Conservation (phyloP, 257 asterid genomes). For the Parsonsia alboflavescens region DNA sequence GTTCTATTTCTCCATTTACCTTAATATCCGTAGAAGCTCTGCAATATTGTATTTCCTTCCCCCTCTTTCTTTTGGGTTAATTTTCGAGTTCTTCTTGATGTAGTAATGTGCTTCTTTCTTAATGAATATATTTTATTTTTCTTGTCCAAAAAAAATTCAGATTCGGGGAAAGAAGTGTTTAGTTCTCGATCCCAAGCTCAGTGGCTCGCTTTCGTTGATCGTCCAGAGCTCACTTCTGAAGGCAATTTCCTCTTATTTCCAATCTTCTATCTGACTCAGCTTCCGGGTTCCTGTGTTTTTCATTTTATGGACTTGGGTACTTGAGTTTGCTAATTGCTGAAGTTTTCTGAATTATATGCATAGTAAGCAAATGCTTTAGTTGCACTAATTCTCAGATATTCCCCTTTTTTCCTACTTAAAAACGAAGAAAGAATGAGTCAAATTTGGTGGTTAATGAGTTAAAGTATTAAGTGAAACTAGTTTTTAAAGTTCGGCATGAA, state of each 20-base stretch:
- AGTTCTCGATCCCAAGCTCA: constrained; percentile 88
- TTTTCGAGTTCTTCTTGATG: constrained; percentile 5
- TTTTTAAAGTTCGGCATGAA: neutral
- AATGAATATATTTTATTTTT: neutral
- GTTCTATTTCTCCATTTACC: constrained; percentile 17
- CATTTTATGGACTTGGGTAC: neutral
- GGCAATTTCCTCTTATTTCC: constrained; percentile 36
- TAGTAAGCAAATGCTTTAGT: too few species aligned
- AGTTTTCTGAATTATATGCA: neutral
- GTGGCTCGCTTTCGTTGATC: constrained; percentile 82
- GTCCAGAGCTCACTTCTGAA: constrained; percentile 81
- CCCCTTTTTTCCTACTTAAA: neutral
- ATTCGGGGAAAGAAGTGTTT: constrained; percentile 94
- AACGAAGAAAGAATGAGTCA: neutral
- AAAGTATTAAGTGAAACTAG: neutral
- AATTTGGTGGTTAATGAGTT: neutral
- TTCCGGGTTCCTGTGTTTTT: neutral
- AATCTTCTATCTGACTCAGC: constrained; percentile 6
- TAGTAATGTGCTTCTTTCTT: neutral
- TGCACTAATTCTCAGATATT: neutral
- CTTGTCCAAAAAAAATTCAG: constrained; percentile 27
- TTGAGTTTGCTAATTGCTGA: neutral
- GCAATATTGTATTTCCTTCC: neutral
- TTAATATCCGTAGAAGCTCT: neutral
- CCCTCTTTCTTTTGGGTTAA: neutral